phyloP scores from a whole-genome alignment of 768 basidiomycete genomes.

The Chlorophyllum brunneum region DNA sequence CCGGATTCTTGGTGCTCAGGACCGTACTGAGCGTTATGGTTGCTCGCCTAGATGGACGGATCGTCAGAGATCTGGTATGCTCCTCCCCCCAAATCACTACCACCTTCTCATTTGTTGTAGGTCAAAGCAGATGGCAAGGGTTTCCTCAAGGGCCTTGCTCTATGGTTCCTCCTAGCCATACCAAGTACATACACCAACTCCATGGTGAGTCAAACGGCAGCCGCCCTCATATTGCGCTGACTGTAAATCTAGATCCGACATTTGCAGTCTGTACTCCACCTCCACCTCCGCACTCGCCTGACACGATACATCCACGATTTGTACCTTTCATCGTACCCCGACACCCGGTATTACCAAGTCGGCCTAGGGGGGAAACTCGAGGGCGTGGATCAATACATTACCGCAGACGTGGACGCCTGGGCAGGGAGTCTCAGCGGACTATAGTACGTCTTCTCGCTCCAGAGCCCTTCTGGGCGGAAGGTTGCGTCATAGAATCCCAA shows the following conservation, averaged over 20 bases:
- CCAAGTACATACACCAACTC: conserved; percentile 96
- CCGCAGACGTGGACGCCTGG: conserved; percentile 89
- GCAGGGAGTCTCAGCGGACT: conserved; percentile 80
- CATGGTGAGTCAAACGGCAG: conserved; percentile 53
- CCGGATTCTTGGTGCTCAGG: conserved; percentile 78
- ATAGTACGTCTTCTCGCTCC: conserved; percentile 59
- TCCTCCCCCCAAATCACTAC: not conserved
- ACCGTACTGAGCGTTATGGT: conserved; percentile 88
- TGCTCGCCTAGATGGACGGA: conserved; percentile 82
- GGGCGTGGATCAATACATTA: conserved; percentile 88
- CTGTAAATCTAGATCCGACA: conserved; percentile 66
- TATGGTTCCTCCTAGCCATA: conserved; percentile 90
- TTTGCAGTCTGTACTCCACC: conserved; percentile 80
- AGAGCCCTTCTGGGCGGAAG: too few relatives aligned
- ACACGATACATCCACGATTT: conserved; percentile 91
- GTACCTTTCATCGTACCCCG: conserved; percentile 73
- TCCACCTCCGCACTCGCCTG: conserved; percentile 79
- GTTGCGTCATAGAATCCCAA: too few relatives aligned
- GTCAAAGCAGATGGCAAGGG: conserved; percentile 82
- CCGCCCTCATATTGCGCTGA: not conserved
- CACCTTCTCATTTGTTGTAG: conserved; percentile 22
- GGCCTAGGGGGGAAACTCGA: conserved; percentile 39
- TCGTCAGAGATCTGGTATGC: conserved; percentile 80
- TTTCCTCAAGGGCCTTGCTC: conserved; percentile 73
- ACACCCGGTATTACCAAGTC: conserved; percentile 65